Base-by-base conservation (phyloP, 2,329 filamentous ascomycete genomes). In the Botrytis deweyae region DNA sequence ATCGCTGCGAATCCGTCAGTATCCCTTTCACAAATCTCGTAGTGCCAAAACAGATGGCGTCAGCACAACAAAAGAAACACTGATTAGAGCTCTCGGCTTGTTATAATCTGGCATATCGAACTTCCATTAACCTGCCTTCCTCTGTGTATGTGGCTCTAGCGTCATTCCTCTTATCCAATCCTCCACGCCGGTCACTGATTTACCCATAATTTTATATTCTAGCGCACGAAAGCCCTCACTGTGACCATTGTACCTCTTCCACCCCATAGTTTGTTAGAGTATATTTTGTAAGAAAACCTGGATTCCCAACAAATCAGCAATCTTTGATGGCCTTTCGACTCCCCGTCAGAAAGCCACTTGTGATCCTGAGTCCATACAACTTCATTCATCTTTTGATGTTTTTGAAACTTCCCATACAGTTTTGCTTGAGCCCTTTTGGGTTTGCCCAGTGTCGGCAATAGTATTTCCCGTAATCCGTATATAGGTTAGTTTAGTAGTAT, bases 291-390 rank as follows among this genome's bases (percentile, higher is more conserved):
- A 59, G 10, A 33, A 10, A 1, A 1, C 0, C 0, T 1, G 4
- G 0, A 3, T 18, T 16, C 4, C 0, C 16, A 25, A 25, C 46
- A 6, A 59, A 62, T 18, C 20, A 6, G n/a, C 8, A 44, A 25
- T 70, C 68, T 70, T 70, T 70, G 77, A 81, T 81, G 78, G 78
- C 80, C 79, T 81, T 78, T 78, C 77, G 76, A 78, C 73, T 78
- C 77, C 77, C 77, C 75, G 77, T 72, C 70, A 72, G 70, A 72
- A 62, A 72, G 49, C 59, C 44, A 46, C 33, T 14, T 16, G 33
- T 62, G 33, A 62, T 25, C 33, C 33, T 62, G 59, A 62, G 59
- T 7, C 38, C 33, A 14, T 38, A 4, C 3, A 36, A 7, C 3
- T 25, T 38, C 9, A 1, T 2, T 61, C 29, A 1, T 7, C 33